A percentile compares a stretch with the other conserved stretches of the same genome.
These are phyloP conservation scores for Plasmodium billcollinsi DNA, from an alignment of 169 alveolate species.

Conservation along the genomic window DNA sequence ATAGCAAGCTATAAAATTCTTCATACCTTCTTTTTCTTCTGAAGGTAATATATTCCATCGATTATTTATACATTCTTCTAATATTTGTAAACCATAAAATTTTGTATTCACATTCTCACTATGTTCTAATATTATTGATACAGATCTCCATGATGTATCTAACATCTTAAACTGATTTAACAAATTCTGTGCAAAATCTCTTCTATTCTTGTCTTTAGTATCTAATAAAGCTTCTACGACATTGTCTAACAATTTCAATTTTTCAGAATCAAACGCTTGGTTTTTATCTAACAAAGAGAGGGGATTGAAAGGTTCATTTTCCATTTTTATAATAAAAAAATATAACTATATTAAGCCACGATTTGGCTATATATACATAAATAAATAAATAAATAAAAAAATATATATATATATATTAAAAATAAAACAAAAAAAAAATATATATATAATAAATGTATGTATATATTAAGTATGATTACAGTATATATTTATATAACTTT, in stretches of 20 bases:
- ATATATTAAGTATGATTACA: background rate
- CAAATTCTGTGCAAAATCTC: constrained; percentile 91
- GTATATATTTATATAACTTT: no score
- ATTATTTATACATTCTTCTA: constrained; percentile 90
- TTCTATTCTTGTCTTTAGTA: constrained; percentile 81
- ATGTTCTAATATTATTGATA: constrained; percentile 90
- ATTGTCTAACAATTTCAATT: constrained; percentile 89
- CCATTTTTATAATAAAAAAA: constrained; percentile 33
- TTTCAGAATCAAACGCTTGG: constrained; percentile 89
- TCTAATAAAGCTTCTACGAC: constrained; percentile 93
- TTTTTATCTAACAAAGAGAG: constrained; percentile 87
- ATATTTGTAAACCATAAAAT: constrained; percentile 91
- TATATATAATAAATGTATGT: background rate
- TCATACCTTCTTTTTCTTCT: constrained; percentile 90
- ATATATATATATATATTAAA: no score
- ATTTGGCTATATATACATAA: no score
- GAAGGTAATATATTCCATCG: constrained; percentile 92
- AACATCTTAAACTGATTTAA: constrained; percentile 89
- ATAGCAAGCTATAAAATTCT: constrained; percentile 89
- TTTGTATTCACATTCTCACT: constrained; percentile 90
- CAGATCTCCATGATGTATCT: constrained; percentile 93
- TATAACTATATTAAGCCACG: background rate
- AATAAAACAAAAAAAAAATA: no score
- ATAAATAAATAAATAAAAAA: no score
- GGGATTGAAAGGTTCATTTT: constrained; percentile 82